Conservation (phyloP, 2,329 filamentous ascomycete species). For the Aspergillus floridensis region DNA sequence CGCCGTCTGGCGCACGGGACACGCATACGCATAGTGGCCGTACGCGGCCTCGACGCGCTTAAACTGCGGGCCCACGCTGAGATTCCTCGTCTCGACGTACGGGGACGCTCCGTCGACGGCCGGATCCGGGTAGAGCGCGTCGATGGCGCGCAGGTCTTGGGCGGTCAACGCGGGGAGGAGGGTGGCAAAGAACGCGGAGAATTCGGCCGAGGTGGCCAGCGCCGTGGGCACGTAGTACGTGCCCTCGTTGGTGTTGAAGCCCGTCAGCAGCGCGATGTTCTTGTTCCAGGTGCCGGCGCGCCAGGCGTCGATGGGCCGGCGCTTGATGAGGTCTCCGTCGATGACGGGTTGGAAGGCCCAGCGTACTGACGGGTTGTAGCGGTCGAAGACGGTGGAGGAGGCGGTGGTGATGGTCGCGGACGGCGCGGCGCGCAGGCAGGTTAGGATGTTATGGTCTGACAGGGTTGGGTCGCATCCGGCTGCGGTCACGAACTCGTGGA, state of each 20-base stretch:
- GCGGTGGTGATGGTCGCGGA: constrained; percentile 38
- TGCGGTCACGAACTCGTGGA: constrained; percentile 41
- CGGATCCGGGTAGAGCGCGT: constrained; percentile 63
- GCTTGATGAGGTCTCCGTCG: constrained; percentile 59
- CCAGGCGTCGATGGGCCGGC: constrained; percentile 61
- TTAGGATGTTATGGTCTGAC: constrained; percentile 34
- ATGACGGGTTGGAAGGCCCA: constrained; percentile 69
- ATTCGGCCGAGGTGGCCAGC: constrained; percentile 51
- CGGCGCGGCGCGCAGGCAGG: constrained; percentile 43
- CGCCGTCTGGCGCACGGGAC: constrained; percentile 49
- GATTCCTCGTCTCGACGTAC: constrained; percentile 23
- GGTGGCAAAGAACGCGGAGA: constrained; percentile 59
- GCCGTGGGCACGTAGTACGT: constrained; percentile 59
- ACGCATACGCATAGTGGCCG: constrained; percentile 51
- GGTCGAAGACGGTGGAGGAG: constrained; percentile 45
- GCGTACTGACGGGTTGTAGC: constrained; percentile 47
- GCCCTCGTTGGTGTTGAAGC: constrained; percentile 70
- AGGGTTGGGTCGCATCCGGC: constrained; percentile 31
- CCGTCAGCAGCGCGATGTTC: constrained; percentile 61
- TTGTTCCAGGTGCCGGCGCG: constrained; percentile 51
- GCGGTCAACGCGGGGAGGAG: constrained; percentile 59
- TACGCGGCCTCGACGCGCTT: constrained; percentile 52
- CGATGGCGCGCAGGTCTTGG: constrained; percentile 54
- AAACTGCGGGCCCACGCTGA: constrained; percentile 50
- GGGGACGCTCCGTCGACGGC: constrained; percentile 32